Conservation (phyloP, 2,329 filamentous ascomycete species). For the Neoarthrinium moseri region DNA sequence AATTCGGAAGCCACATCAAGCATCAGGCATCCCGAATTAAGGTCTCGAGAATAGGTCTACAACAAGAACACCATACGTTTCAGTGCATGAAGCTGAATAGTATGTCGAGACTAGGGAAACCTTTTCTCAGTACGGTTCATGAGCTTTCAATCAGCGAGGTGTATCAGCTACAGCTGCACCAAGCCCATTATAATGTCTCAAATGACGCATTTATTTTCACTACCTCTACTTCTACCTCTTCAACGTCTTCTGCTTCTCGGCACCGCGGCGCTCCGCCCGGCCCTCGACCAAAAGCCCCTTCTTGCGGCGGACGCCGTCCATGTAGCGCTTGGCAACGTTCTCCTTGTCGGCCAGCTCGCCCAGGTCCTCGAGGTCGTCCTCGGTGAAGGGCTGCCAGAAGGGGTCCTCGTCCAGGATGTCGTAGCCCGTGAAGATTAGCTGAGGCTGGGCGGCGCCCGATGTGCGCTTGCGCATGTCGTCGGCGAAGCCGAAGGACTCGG, state of each 20-base stretch:
- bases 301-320: conserved; percentile 81
- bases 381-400: conserved; percentile 95
- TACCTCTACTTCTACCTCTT: conserved; percentile 54
- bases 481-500: conserved; percentile 91
- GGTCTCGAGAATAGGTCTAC: no score
- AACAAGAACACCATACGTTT: no score
- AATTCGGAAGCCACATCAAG: no score
- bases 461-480: conserved; percentile 97
- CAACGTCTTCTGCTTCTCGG: conserved; percentile 82
- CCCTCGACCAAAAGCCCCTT: conserved; percentile 88
- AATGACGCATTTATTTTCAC: no score
- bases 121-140: no score
- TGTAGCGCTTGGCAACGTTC: conserved; percentile 94
- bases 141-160: no score
- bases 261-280: conserved; percentile 74
- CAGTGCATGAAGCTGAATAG: no score
- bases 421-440: conserved; percentile 90
- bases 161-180: no score
- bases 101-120: no score
- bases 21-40: no score
- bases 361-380: conserved; percentile 94
- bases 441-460: conserved; percentile 84
- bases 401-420: conserved; percentile 94
- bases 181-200: no score
- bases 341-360: conserved; percentile 91